Base-by-base conservation (phyloP, 2,329 filamentous ascomycete genomes). In the Ophiosphaerella korrae region DNA sequence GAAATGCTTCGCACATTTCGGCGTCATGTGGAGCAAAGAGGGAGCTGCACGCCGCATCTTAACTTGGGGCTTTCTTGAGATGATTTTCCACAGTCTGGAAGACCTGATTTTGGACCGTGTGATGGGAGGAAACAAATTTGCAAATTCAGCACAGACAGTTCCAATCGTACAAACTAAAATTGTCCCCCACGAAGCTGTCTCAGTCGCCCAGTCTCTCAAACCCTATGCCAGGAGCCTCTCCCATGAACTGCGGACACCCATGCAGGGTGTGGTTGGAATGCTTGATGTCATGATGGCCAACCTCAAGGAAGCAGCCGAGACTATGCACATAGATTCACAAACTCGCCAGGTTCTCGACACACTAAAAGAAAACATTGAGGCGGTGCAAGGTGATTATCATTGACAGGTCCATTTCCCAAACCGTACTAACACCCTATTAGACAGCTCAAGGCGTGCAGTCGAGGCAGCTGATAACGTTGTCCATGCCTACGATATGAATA, bases 181-280 rank as follows among this genome's bases (percentile, higher is more conserved):
- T 32, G 78, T 84, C 38, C 80, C 82, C 2, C 78, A 84, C 48
- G 78, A 82, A 47, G 79, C 81, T 18, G 76, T 85, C 21, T 81
- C 84, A 5, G 78, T 80, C 5, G 79, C 84, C 2, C 86, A 88
- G 54, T 87, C 85, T 2, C 75, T 90, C 14, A 87, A 88, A 63
- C 86, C 87, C 0, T 89, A 88, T 65, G 87, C 87, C n/a, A 81
- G 86, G 55, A 88, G 84, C 63, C 73, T 90, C 29, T 90, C 87
- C 0, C 87, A 90, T 59, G 87, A 90, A 66, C 71, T 90, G 40
- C 78, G 87, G 54, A 90, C 87, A 3, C 87, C 87, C 1, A 89
- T 90, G 86, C 87, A 90, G 70, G 87, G 87, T 36, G 85, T 90
- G 6, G 86, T 90, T 12, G 87, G 87, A 6, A 89, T 89, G 87